Evolutionary conservation across 2,329 filamentous ascomycete genomes (phyloP).

Genomic region (Sclerotinia glacialis): DNA sequence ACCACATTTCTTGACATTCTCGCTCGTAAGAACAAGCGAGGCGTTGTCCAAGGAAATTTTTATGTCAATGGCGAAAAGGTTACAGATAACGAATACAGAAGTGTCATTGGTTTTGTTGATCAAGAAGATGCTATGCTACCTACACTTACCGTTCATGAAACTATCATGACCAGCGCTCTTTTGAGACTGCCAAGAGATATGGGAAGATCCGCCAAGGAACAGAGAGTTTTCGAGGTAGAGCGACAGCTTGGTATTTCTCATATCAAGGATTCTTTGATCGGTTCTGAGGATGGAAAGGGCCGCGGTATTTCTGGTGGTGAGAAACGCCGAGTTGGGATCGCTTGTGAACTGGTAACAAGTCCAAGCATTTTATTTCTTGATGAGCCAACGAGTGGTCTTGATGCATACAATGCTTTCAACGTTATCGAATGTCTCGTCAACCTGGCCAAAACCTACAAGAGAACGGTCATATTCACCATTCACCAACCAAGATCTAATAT

Average conservation of each 20-base stretch:
- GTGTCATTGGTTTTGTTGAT: conserved; percentile 93
- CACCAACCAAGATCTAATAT: conserved; percentile 98
- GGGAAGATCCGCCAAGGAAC: conserved; percentile 82
- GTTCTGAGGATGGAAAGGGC: conserved; percentile 90
- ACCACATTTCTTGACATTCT: conserved; percentile 96
- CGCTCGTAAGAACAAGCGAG: conserved; percentile 94
- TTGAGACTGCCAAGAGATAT: conserved; percentile 91
- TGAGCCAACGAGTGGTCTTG: conserved; percentile 92
- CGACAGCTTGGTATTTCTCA: conserved; percentile 91
- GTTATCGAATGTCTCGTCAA: conserved; percentile 95
- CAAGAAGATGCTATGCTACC: conserved; percentile 97
- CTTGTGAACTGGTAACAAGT: conserved; percentile 95
- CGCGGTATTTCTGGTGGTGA: conserved; percentile 96
- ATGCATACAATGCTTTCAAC: conserved; percentile 97
- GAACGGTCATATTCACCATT: conserved; percentile 97
- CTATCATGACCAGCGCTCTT: conserved; percentile 89
- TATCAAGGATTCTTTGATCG: conserved; percentile 92
- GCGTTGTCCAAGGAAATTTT: conserved; percentile 73
- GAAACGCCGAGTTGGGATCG: conserved; percentile 93
- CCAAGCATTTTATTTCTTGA: conserved; percentile 96
- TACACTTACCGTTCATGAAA: conserved; percentile 95
- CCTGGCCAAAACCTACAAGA: conserved; percentile 91
- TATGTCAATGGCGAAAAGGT: conserved; percentile 93
- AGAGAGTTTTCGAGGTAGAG: conserved; percentile 88
- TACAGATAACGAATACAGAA: conserved; percentile 78